These are phyloP conservation scores for Immersiporthe knoxdaviesiana DNA, from an alignment of 2,329 filamentous ascomycete species.

Conservation along the genomic window DNA sequence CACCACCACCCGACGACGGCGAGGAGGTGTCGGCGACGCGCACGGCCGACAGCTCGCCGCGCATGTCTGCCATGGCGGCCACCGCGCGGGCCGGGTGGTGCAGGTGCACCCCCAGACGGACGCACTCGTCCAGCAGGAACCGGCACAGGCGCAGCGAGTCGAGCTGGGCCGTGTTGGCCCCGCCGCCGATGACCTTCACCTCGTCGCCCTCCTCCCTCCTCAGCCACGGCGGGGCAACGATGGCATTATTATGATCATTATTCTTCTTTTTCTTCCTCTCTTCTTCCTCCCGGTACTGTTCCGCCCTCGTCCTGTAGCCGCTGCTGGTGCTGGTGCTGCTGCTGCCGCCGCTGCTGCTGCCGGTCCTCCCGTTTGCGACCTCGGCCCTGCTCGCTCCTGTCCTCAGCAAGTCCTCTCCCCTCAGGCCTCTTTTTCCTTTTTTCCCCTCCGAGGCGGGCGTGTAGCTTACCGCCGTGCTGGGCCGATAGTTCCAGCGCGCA, in stretches of 20 bases:
- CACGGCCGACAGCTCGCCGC: constrained; percentile 55
- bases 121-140: constrained; percentile 63
- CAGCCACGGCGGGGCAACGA: constrained; percentile 58
- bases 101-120: constrained; percentile 64
- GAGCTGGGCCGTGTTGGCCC: constrained; percentile 66
- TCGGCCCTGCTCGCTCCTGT: constrained; percentile 66
- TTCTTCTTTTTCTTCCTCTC: constrained; percentile 37
- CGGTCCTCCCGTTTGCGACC: constrained; percentile 44
- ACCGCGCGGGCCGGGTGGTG: constrained; percentile 66
- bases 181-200: constrained; percentile 64
- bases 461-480: constrained; percentile 62
- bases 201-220: constrained; percentile 55
- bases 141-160: constrained; percentile 69
- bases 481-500: constrained; percentile 53
- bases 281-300: not conserved
- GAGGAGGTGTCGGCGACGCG: constrained; percentile 47
- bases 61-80: constrained; percentile 53
- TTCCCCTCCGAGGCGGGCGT: constrained; percentile 32
- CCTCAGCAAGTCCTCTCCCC: constrained; percentile 67
- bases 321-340: too few species aligned
- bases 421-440: constrained; percentile 41
- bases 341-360: too few species aligned
- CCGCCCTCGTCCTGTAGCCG: constrained; percentile 8
- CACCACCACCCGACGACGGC: too few species aligned
- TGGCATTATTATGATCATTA: too few species aligned